Conservation (phyloP, 495 filamentous ascomycete genomes). For the Achaetomiella virescens region DNA sequence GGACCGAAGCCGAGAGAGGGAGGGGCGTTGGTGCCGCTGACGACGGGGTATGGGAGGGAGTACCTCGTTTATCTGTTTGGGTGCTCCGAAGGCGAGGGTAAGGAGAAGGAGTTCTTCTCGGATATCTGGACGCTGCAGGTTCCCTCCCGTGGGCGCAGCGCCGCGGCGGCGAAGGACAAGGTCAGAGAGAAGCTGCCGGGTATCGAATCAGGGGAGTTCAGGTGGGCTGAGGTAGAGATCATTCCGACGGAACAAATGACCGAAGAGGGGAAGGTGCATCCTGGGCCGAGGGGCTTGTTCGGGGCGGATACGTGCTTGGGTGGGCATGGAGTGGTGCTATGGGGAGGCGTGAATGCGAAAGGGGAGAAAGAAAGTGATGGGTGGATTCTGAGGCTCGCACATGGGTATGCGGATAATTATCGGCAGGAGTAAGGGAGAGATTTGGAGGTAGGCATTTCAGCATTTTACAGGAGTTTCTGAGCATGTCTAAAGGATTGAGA, state of each 20-base stretch:
- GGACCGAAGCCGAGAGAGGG: slow-evolving; percentile 40
- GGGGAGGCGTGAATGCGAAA: slow-evolving; percentile 47
- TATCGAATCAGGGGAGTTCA: slow-evolving; percentile 33
- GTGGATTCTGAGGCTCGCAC: slow-evolving; percentile 43
- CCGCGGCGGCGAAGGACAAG: slow-evolving; percentile 46
- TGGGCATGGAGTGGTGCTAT: slow-evolving; percentile 42
- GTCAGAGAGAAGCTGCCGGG: slow-evolving; percentile 38
- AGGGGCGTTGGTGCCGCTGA: slow-evolving; percentile 42
- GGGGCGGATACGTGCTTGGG: slow-evolving; percentile 37
- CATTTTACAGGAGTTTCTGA: no score
- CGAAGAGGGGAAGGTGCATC: slow-evolving; percentile 44
- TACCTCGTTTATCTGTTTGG: slow-evolving; percentile 52
- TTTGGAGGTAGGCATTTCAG: no score
- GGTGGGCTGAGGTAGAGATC: slow-evolving; percentile 46
- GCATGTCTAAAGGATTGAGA: no score
- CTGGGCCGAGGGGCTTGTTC: slow-evolving; percentile 45
- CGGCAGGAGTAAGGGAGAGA: slow-evolving; percentile 16
- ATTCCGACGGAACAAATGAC: slow-evolving; percentile 35
- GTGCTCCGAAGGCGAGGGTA: slow-evolving; percentile 9
- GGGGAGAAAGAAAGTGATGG: slow-evolving; percentile 47
- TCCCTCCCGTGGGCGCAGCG: slow-evolving; percentile 37
- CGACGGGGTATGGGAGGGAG: slow-evolving; percentile 43
- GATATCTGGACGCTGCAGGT: slow-evolving; percentile 51
- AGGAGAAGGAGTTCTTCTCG: slow-evolving; percentile 19
- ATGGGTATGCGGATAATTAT: slow-evolving; percentile 24